Evolutionary conservation across 2,329 filamentous ascomycete species (phyloP), one percentile per base, ranked within the genome.

Genomic region (Stagonosporopsis vannaccii): DNA sequence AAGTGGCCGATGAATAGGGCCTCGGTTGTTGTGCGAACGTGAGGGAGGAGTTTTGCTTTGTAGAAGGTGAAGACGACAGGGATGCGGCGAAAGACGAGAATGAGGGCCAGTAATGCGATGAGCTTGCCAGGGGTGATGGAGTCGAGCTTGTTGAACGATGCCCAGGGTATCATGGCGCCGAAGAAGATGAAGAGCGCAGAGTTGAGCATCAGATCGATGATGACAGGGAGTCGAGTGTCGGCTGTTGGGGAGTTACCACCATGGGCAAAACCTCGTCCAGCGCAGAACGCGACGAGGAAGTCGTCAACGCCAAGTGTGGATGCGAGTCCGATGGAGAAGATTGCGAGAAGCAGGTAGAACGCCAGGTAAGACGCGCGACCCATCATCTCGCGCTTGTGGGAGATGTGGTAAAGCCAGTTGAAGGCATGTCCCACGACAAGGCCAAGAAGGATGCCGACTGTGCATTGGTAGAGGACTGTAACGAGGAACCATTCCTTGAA

Each of bases 1-100:
- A 86, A 85, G 63, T 85, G 83, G 0, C 83, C 83, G 39, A 77
- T 78, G 67, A 85, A 85, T 0, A 85, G 66, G 0, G 83, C 83
- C 67, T 85, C 84, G 6, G 77, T 76, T 20, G 78, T 79, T 0
- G 82, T 84, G 7, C 74, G 69, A 41, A 85, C 76, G 47, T 81
- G 78, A 0, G 81, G 82, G 11, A 84, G 58, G 74, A 69, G 25
- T 0, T 63, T 62, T 56, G 80, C 74, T 12, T 74, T 76, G 66
- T 83, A 82, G 4, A 81, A 63, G 0, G 75, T 71, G 28, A 83
- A 70, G 2, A 85, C 79, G 41, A 83, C 72, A 1, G 84, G 83
- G 1, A 85, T 79, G 15, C 83, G 77, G 39, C 83, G 76, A 65
- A 85, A 81, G 0, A 81, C 64, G 0, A 85, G 67, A 22, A 85